Evolutionary conservation across 2,329 filamentous ascomycete genomes (phyloP).

Genomic region (Tolypocladium cylindrosporum): DNA sequence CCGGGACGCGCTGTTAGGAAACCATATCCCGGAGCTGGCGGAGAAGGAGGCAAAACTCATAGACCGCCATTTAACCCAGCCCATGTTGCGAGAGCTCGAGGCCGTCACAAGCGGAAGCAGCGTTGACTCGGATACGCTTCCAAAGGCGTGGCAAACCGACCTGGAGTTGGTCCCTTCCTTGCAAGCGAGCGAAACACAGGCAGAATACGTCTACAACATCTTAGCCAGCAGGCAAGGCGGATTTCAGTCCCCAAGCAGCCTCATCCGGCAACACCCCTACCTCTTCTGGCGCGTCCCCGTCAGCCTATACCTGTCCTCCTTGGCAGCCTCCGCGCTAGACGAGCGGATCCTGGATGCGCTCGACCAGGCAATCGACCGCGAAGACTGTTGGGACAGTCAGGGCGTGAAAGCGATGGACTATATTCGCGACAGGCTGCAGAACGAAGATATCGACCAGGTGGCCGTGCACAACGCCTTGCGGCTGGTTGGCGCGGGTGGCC

Average conservation of each 20-base stretch:
- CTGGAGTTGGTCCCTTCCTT: slow-evolving; percentile 17
- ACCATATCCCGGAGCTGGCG: slow-evolving; percentile 12
- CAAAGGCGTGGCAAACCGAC: slow-evolving; percentile 11
- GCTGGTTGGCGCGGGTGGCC: slow-evolving; percentile 19
- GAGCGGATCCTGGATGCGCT: slow-evolving; percentile 14
- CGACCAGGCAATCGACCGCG: slow-evolving; percentile 10
- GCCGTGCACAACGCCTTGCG: slow-evolving; percentile 19
- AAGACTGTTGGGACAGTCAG: slow-evolving; percentile 5
- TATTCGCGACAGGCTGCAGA: slow-evolving; percentile 7
- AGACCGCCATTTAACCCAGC: slow-evolving; percentile 10
- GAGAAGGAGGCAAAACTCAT: slow-evolving; percentile 13
- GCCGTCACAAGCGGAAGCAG: slow-evolving; percentile 9
- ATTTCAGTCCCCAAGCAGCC: slow-evolving; percentile 9
- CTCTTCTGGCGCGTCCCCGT: slow-evolving; percentile 27
- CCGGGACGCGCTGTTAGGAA: slow-evolving; percentile 21
- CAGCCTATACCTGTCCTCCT: slow-evolving; percentile 15
- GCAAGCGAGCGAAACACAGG: slow-evolving; percentile 4
- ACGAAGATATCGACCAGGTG: slow-evolving; percentile 7
- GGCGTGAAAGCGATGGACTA: slow-evolving; percentile 9
- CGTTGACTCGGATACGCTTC: not conserved
- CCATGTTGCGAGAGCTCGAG: slow-evolving; percentile 12
- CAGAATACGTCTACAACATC: slow-evolving; percentile 12
- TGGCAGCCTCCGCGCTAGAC: slow-evolving; percentile 10
- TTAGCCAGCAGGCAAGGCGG: slow-evolving; percentile 12
- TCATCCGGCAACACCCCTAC: slow-evolving; percentile 22